phyloP scores from a whole-genome alignment of 2,329 filamentous ascomycete species.

The Emmonsiellopsis sp. region DNA sequence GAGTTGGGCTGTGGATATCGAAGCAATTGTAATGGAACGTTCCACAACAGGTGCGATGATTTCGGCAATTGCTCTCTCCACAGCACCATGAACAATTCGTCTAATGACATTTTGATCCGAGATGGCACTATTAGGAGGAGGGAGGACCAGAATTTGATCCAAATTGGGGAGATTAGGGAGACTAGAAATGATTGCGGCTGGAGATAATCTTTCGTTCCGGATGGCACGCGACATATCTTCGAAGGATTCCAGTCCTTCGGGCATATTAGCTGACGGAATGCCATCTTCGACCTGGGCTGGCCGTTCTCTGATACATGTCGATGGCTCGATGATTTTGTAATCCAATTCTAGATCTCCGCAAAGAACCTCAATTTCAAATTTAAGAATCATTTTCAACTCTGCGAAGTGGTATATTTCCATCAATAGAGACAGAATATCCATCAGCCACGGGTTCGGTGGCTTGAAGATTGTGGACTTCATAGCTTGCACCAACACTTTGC shows the following conservation, averaged over 20 bases:
- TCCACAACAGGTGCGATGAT: constrained; percentile 98
- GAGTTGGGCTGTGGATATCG: constrained; percentile 91
- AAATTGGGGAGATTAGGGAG: constrained; percentile 61
- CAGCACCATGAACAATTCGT: constrained; percentile 72
- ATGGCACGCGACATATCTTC: constrained; percentile 67
- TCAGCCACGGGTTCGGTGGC: constrained; percentile 93
- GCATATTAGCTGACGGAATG: constrained; percentile 43
- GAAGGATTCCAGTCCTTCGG: constrained; percentile 69
- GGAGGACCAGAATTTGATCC: constrained; percentile 67
- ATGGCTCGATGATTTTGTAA: constrained; percentile 82
- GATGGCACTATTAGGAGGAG: constrained; percentile 67
- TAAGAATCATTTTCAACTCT: constrained; percentile 90
- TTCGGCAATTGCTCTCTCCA: constrained; percentile 83
- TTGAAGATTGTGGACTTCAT: constrained; percentile 79
- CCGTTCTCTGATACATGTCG: constrained; percentile 74
- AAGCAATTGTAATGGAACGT: constrained; percentile 92
- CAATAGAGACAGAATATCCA: constrained; percentile 86
- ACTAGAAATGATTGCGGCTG: constrained; percentile 66
- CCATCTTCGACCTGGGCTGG: constrained; percentile 53
- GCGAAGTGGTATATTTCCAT: constrained; percentile 91
- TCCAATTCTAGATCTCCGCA: constrained; percentile 90
- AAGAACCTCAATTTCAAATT: constrained; percentile 96
- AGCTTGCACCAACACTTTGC: constrained; percentile 85
- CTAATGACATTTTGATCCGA: constrained; percentile 58
- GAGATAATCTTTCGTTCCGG: constrained; percentile 63